Conservation (phyloP, 495 filamentous ascomycete genomes). For the Annulohypoxylon nitens region DNA sequence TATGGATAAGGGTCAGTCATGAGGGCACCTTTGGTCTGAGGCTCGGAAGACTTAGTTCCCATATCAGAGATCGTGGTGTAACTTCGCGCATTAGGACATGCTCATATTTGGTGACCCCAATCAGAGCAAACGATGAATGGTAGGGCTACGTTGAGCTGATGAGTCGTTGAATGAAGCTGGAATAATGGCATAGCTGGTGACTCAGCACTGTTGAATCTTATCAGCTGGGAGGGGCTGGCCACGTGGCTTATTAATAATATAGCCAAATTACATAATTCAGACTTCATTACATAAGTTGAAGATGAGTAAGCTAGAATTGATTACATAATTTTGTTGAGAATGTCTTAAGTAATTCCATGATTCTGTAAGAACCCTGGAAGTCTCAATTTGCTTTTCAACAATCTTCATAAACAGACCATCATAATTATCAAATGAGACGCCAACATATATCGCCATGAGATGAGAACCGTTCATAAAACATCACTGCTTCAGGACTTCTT, state of each 20-base stretch:
- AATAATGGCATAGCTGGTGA: background rate
- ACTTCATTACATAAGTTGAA: too few species aligned
- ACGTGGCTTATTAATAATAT: background rate
- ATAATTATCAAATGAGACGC: too few species aligned
- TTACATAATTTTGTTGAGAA: too few species aligned
- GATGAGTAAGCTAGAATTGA: too few species aligned
- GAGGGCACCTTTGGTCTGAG: background rate
- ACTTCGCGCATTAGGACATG: background rate
- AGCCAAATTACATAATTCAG: background rate
- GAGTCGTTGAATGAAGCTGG: background rate
- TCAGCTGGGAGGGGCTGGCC: too few species aligned
- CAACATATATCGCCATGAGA: too few species aligned
- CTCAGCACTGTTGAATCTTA: background rate
- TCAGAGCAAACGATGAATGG: background rate
- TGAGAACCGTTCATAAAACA: too few species aligned
- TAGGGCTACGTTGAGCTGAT: background rate
- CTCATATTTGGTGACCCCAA: background rate
- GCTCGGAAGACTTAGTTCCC: background rate
- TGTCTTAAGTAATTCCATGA: too few species aligned
- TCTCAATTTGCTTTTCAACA: too few species aligned
- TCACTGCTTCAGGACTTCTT: too few species aligned
- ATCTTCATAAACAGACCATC: too few species aligned
- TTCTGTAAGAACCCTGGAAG: too few species aligned
- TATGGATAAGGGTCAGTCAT: background rate
- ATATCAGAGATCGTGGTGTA: background rate